Percentiles rank a stretch among this genome's conserved stretches.
phyloP scores from a whole-genome alignment of 2,329 filamentous ascomycete species.

The Lasiodiplodia sp. region DNA sequence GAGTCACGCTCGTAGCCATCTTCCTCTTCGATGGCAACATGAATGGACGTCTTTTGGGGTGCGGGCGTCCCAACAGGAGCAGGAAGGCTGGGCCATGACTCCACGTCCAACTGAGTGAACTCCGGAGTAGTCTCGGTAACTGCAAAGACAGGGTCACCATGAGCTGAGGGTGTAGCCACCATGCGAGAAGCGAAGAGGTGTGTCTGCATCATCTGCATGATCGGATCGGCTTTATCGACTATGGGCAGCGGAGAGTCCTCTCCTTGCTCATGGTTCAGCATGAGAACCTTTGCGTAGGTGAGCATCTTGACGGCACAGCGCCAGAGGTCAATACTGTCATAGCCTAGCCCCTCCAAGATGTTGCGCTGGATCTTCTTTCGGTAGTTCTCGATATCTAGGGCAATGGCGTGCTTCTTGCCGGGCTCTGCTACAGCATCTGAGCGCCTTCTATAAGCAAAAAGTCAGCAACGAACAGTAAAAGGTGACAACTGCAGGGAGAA shows the following conservation, averaged over 20 bases:
- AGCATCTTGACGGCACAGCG: conserved; percentile 43
- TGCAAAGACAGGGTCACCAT: neutral
- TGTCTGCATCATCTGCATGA: conserved; percentile 23
- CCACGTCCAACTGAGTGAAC: neutral
- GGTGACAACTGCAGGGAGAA: no score
- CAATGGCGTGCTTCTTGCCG: conserved; percentile 22
- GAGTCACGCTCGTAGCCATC: conserved; percentile 33
- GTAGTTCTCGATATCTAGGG: conserved; percentile 29
- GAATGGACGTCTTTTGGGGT: neutral
- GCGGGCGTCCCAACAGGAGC: neutral
- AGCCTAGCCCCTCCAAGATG: conserved; percentile 43
- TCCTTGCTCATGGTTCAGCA: conserved; percentile 28
- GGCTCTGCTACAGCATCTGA: neutral
- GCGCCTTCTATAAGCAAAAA: neutral
- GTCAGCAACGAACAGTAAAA: neutral
- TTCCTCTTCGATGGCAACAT: conserved; percentile 2
- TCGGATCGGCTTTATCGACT: conserved; percentile 23
- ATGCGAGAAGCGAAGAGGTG: neutral
- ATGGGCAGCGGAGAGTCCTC: conserved; percentile 13
- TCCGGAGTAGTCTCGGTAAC: neutral
- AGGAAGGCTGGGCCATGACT: neutral
- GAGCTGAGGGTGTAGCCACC: neutral
- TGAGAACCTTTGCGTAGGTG: conserved; percentile 40
- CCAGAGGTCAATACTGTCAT: conserved; percentile 48
- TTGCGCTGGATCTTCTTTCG: conserved; percentile 51